Base-by-base conservation (phyloP, 2,329 filamentous ascomycete genomes). In the Westerdykella aurantiaca region DNA sequence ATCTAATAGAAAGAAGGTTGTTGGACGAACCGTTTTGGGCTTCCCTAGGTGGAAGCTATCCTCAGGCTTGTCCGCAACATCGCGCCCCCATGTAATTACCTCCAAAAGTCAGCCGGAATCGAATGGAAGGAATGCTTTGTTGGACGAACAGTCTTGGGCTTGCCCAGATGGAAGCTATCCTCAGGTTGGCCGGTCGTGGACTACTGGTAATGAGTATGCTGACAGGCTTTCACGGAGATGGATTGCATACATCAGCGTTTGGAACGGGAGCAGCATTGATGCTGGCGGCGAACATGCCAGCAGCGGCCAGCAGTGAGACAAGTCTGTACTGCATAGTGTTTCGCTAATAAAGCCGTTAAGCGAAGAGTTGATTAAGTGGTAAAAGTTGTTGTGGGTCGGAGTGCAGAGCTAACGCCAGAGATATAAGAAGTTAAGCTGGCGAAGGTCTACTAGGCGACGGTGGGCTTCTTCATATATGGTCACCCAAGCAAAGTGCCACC, bases 251-350 rank as follows among this genome's bases (percentile, higher is more conserved):
- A 37, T 57, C 43, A n/a, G 51, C 42, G 13, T 50, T 43, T 18
- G 53, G 43, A 33, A 64, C 41, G n/a, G 60, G 59, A 10, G 57
- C 50, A 3, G 46, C 56, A 29, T 45, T 55, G 31, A 51, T 51
- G 9, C 51, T 51, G 31, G 48, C 51, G 31, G 60, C 35, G 29
- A 64, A 21, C 25, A 51, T 47, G 41, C 59, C 50, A 33, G 49
- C 50, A 33, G 49, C 51, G 43, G 57, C 56, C 23, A 63, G 47
- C 16, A 54, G 49, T 31, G 59, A 59, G 4, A 59, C 51, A 10
- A 60, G 42, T 42, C 51, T 55, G 50, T 60, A 58, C 38, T 60
- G 59, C 60, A 64, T 51, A 39, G 31, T 62, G 23, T 29, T 45
- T 39, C 42, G 25, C 25, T 38, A 14, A 35, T 33, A 34, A 35